Base-by-base conservation (phyloP, 345 rosid genomes). In the Pistacia integerrima region DNA sequence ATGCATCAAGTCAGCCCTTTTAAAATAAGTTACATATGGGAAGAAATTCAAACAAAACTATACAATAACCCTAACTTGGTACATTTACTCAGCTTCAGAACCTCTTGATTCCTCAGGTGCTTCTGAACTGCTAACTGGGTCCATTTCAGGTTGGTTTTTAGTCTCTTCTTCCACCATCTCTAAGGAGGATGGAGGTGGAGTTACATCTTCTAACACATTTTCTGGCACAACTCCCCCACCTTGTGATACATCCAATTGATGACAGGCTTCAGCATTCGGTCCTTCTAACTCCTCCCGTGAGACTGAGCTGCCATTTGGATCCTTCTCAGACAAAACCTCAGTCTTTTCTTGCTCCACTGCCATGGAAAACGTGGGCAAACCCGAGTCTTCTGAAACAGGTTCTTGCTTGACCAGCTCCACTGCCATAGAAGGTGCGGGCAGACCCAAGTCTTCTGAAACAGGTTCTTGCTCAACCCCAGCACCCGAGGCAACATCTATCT, bases 181-280 rank as follows among this genome's bases (percentile, higher is more conserved):
- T 17, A 54, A 67, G 30, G 77, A 70, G 14, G 78, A 74, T 36
- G 72, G 59, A 75, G 78, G 69, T 35, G 49, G 25, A 75, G 58
- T 66, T 46, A 12, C 30, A 35, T 67, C 76, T 28, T 77, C 78
- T 68, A 60, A 70, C 14, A 67, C 56, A 70, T 67, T 75, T 81
- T 74, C 79, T 46, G 70, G 41, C 48, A 55, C 78, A 70, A 44
- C 25, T 46, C 2, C 85, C 70, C 72, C 77, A 70, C 28, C 78
- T 44, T 59, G 69, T 46, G 74, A 64, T 17, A 38, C 46, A 69
- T 59, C 65, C 12, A 61, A 52, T 33, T 67, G 48, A 62, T 70
- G 77, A 62, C 63, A 69, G 33, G 33, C 55, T 52, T 25, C 74
- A 22, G 58, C 75, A 55, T 75, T 82, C 48, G 41, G 1, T 25